A percentile compares a stretch with the other conserved stretches of the same genome.
These are phyloP conservation scores for Apiotrichum gamsii DNA, from an alignment of 1,284 basidiomycete species.

Conservation along the genomic window DNA sequence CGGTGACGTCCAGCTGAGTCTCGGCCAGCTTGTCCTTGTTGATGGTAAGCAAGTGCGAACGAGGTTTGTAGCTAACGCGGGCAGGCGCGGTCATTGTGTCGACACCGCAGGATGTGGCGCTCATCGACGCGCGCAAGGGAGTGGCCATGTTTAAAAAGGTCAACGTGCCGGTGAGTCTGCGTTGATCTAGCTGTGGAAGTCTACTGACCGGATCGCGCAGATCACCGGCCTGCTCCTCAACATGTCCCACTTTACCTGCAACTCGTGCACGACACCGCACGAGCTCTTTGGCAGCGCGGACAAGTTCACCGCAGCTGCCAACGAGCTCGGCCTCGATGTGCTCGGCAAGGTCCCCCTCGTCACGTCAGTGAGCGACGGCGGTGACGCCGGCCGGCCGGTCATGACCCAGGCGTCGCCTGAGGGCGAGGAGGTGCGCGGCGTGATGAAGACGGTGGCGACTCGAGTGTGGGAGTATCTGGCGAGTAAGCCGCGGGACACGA, in stretches of 20 bases:
- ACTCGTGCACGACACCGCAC: slow-evolving; percentile 64
- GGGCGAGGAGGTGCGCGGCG: slow-evolving; percentile 34
- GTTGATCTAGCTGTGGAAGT: too few relatives aligned
- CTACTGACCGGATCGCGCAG: slow-evolving; percentile 50
- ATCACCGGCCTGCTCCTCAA: slow-evolving; percentile 85
- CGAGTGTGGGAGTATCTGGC: slow-evolving; percentile 40
- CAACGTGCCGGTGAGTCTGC: slow-evolving; percentile 63
- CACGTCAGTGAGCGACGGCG: slow-evolving; percentile 64
- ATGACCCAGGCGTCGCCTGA: slow-evolving; percentile 42
- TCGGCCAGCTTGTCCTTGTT: slow-evolving; percentile 83
- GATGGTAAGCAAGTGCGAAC: slow-evolving; percentile 56
- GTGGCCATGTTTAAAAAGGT: slow-evolving; percentile 91
- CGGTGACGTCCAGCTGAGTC: slow-evolving; percentile 86
- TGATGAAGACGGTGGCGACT: slow-evolving; percentile 33
- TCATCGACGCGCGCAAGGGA: slow-evolving; percentile 87
- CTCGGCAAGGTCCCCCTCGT: slow-evolving; percentile 76
- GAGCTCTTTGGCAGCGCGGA: slow-evolving; percentile 71
- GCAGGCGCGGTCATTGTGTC: slow-evolving; percentile 84
- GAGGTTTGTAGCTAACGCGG: neutral
- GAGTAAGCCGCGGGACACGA: too few relatives aligned
- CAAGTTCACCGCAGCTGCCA: slow-evolving; percentile 61
- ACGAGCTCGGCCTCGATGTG: slow-evolving; percentile 57
- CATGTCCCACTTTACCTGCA: slow-evolving; percentile 82
- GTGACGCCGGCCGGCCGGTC: slow-evolving; percentile 62
- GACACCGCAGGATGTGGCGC: slow-evolving; percentile 91